Percentiles rank a stretch among this genome's conserved stretches.
Evolutionary conservation across 2,329 filamentous ascomycete genomes (phyloP).

Genomic region (Fusarium sp.): DNA sequence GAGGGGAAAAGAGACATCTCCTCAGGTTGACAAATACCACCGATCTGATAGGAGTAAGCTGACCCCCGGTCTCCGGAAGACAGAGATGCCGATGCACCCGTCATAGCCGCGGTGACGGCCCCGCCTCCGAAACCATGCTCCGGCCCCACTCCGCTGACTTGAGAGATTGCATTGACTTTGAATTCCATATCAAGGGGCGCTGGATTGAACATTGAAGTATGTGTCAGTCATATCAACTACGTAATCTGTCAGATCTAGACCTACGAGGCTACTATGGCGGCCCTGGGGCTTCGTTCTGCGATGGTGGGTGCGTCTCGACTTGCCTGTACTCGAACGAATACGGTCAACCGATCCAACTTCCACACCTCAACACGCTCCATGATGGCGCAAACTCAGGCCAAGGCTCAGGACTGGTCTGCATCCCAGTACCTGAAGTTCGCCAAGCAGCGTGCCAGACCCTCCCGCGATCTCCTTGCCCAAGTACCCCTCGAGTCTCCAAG

Average conservation of each 20-base stretch:
- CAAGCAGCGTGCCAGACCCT: not conserved
- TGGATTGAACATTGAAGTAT: not conserved
- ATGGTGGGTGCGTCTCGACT: not conserved
- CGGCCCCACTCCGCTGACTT: not conserved
- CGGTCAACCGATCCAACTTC: not conserved
- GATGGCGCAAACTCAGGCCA: not conserved
- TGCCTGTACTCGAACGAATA: not conserved
- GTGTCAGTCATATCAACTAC: not conserved
- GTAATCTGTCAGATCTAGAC: rapidly evolving
- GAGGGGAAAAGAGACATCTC: not conserved
- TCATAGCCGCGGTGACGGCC: not conserved
- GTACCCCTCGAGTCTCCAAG: not conserved
- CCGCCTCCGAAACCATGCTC: not conserved
- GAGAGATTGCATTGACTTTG: not conserved
- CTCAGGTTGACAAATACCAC: not conserved
- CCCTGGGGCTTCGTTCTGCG: not conserved
- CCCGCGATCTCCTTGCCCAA: not conserved
- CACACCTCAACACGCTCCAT: not conserved
- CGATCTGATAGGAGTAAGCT: not conserved
- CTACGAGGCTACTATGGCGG: not conserved
- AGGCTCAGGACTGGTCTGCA: not conserved
- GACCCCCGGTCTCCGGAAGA: not conserved
- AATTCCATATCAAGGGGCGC: not conserved
- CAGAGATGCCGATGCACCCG: not conserved
- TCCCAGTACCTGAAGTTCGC: not conserved